Evolutionary conservation across 2,329 filamentous ascomycete genomes (phyloP), one percentile per base, ranked within the genome.

Genomic region (Verticillium tricorpus): DNA sequence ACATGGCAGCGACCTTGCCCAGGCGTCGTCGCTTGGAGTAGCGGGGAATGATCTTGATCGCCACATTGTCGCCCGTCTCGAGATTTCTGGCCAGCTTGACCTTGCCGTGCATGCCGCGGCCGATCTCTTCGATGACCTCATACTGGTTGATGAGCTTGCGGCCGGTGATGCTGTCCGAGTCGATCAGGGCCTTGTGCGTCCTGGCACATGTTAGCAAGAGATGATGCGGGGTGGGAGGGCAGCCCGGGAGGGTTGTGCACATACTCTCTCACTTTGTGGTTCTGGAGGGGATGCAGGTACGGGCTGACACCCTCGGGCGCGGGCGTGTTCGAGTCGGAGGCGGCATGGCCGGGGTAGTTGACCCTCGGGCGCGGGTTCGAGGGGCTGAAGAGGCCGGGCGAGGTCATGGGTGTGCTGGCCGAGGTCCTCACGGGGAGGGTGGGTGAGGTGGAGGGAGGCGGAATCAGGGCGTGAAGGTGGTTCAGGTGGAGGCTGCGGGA

Each of bases 101-200:
- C 79, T 98, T 99, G 71, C 95, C 95, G 73, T 99, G 95, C 70
- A 97, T 92, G 58, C 95, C 95, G 63, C 95, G 90, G 61, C 95
- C 95, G 60, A 99, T 91, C 77, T 99, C 95, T 74, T 96, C 91
- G 67, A 98, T 90, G 69, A 99, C 92, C 76, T 97, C 92, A 78
- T 99, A 99, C 72, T 97, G 91, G 71, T 99, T 99, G 81, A 99
- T 96, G 60, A 93, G 84, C 78, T 99, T 99, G 65, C 95, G 91
- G 63, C 95, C 95, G 5, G 94, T 96, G 65, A 92, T 84, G 60
- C 86, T 86, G 74, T 98, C 93, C 65, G 93, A 89, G 71, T 98
- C 94, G 68, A 97, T 92, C 70, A 93, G 89, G 60, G 92, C 93
- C 65, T 93, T 92, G 76, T 97, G 91, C 11, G 94, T 97, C 77